Percentiles rank a stretch among this genome's conserved stretches.
Conservation (phyloP, 345 rosid species). For the Eucalyptus pumila region DNA sequence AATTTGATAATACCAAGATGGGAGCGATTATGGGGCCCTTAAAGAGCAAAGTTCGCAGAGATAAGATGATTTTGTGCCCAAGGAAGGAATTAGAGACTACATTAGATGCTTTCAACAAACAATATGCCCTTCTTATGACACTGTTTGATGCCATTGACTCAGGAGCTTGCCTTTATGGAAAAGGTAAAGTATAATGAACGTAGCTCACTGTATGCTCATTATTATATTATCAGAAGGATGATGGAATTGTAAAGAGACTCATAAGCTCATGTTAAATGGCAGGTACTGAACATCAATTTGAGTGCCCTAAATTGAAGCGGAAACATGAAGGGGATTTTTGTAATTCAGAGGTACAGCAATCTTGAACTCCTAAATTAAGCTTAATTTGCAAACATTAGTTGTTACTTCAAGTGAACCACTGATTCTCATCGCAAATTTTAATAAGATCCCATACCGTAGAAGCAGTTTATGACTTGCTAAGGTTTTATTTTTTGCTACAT, state of each 20-base stretch:
- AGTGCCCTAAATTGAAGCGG: conserved; percentile 17
- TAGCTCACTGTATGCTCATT: neutral
- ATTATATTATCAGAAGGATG: neutral
- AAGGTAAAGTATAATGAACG: conserved; percentile 14
- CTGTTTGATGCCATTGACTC: conserved; percentile 15
- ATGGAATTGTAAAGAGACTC: neutral
- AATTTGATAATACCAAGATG: conserved; percentile 9
- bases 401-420: neutral
- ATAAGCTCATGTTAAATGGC: conserved; percentile 6
- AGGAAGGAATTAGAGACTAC: conserved; percentile 24
- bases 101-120: conserved; percentile 17
- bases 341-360: conserved; percentile 21
- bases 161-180: conserved; percentile 4
- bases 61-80: conserved; percentile 6
- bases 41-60: neutral
- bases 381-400: neutral
- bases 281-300: conserved; percentile 22
- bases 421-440: neutral
- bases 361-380: neutral
- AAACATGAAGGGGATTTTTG: conserved; percentile 7
- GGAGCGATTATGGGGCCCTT: neutral
- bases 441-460: neutral
- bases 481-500: neutral
- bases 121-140: conserved; percentile 9
- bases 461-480: neutral